A percentile compares a stretch with the other conserved stretches of the same genome.
Conservation (phyloP, 2,329 filamentous ascomycete genomes). For the Fusarium heterosporum region DNA sequence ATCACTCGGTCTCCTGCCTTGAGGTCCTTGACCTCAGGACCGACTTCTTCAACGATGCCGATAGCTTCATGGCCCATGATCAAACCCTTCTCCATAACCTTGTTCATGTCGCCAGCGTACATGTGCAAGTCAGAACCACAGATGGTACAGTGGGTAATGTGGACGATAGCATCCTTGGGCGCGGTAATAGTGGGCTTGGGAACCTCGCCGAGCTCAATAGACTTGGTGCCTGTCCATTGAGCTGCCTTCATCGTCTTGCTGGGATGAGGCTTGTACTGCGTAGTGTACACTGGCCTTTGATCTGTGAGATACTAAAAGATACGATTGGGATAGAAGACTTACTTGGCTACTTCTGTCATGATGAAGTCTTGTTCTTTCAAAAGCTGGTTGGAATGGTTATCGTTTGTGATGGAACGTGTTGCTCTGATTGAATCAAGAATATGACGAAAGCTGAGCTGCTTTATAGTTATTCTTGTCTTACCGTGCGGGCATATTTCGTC, state of each 20-base stretch:
- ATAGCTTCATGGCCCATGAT: conserved; percentile 16
- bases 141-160: conserved; percentile 13
- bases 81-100: conserved; percentile 8
- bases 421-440: no score
- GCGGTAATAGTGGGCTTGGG: conserved; percentile 1
- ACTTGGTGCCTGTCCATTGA: not conserved
- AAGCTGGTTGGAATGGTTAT: no score
- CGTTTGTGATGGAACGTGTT: no score
- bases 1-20: conserved; percentile 2
- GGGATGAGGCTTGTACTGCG: conserved; percentile 2
- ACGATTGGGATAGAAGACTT: not conserved
- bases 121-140: conserved; percentile 8
- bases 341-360: conserved; percentile 8
- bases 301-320: not conserved
- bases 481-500: no score
- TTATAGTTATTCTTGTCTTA: no score
- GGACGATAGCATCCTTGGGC: conserved; percentile 3
- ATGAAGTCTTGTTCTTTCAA: not conserved
- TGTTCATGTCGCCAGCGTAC: conserved; percentile 12
- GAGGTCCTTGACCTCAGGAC: not conserved
- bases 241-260: conserved; percentile 7
- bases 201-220: not conserved
- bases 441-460: no score
- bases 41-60: conserved; percentile 5
- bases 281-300: not conserved